Base-by-base conservation (phyloP, 2,329 filamentous ascomycete species). In the Pseudocercospora pini-densiflorae region DNA sequence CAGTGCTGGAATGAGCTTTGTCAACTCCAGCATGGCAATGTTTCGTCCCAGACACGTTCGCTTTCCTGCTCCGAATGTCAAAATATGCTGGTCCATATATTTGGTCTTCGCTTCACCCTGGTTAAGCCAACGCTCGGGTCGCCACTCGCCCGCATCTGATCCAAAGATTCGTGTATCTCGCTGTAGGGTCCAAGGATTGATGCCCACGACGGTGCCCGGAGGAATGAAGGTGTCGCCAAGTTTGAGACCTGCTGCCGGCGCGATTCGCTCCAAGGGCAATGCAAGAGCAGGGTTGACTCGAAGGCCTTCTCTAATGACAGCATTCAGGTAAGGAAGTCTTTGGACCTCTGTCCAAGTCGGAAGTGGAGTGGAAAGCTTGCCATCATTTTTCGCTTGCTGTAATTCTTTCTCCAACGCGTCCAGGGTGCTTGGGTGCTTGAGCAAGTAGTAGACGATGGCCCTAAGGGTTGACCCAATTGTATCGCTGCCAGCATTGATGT, bases 51-150 rank as follows among this genome's bases (percentile, higher is more conserved):
- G 24, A 59, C 69, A 70, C 21, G 67, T 68, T 16, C 69, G 29
- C 23, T 64, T 70, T 16, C 67, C 69, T n/a, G 67, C 67, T 1
- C 67, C 69, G 55, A 70, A 71, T 14, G 67, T 45, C 19, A 87
- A 82, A 60, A 90, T 88, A 65, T 90, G 87, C 51, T 86, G 85
- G 63, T 90, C 81, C 21, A 90, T 88, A 63, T 90, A 90, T 1
- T 83, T 85, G 27, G 89, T 78, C 76, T 90, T 90, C 72, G 90
- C 88, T n/a, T 84, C 29, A 19, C 63, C 63, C 10, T 19, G 29
- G 10, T 36, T 36, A 1, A 84, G 68, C 83, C 83, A 85, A 23
- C 83, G 72, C 64, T 84, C 82, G 0, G 83, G 83, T 21, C 73
- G 68, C 66, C 80, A 85, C 3, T 59, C 45, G 0, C 74, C 70